A percentile compares a stretch with the other conserved stretches of the same genome.
phyloP scores from a whole-genome alignment of 176 grass and related monocot species.

The Hordeum vulgare region DNA sequence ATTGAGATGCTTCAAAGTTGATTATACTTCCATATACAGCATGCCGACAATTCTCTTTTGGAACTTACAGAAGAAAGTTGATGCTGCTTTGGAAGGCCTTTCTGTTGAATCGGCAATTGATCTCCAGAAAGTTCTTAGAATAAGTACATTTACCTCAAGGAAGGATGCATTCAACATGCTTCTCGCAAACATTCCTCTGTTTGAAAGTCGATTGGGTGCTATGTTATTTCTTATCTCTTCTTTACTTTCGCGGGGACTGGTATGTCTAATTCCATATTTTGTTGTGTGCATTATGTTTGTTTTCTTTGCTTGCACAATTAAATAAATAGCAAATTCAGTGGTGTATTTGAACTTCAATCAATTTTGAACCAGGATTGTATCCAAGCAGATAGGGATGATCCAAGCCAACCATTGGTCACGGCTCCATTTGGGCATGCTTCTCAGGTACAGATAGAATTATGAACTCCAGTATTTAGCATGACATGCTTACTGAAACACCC shows the following conservation, averaged over 20 bases:
- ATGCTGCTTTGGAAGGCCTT: slow-evolving; percentile 68
- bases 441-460: slow-evolving; percentile 48
- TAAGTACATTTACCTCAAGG: slow-evolving; percentile 52
- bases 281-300: background rate
- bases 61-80: slow-evolving; percentile 40
- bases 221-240: slow-evolving; percentile 92
- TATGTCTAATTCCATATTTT: slow-evolving; percentile 28
- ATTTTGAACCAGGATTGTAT: slow-evolving; percentile 58
- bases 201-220: slow-evolving; percentile 86
- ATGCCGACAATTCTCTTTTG: slow-evolving; percentile 17
- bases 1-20: slow-evolving; percentile 19
- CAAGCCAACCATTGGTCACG: slow-evolving; percentile 87
- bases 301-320: background rate
- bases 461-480: slow-evolving; percentile 6
- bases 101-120: slow-evolving; percentile 85
- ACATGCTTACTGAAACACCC: background rate
- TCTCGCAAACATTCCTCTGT: slow-evolving; percentile 63
- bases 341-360: slow-evolving; percentile 13
- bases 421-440: slow-evolving; percentile 99
- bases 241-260: slow-evolving; percentile 92
- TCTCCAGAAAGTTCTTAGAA: slow-evolving; percentile 83
- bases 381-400: slow-evolving; percentile 91
- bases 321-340: background rate
- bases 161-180: slow-evolving; percentile 64
- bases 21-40: slow-evolving; percentile 3